These are phyloP conservation scores for Dillenia suffruticosa DNA, from an alignment of 164 flowering plant species.

Conservation along the genomic window DNA sequence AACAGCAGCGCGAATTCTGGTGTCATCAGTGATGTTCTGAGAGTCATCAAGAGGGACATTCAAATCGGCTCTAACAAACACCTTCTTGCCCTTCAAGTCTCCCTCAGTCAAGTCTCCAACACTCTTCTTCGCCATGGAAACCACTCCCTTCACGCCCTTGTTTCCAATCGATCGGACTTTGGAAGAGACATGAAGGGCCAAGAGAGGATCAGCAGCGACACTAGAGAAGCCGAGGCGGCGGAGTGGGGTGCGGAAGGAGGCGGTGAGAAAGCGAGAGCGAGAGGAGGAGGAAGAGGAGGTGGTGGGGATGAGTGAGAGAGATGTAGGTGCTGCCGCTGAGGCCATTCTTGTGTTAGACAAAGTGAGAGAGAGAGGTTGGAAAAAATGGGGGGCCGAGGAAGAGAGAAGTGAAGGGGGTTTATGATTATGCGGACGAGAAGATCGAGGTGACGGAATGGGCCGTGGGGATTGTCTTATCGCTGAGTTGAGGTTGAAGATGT, in stretches of 20 bases:
- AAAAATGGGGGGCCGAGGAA: neutral
- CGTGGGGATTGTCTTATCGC: conserved; percentile 48
- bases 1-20: conserved; percentile 68
- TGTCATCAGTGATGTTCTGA: conserved; percentile 74
- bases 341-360: conserved; percentile 31
- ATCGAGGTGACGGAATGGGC: conserved; percentile 17
- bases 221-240: conserved; percentile 50
- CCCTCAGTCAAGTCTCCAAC: conserved; percentile 60
- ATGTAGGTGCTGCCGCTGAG: conserved; percentile 45
- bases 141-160: conserved; percentile 31
- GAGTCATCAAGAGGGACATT: conserved; percentile 72
- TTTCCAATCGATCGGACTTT: conserved; percentile 15
- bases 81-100: conserved; percentile 79
- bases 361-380: neutral
- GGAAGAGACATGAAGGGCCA: conserved; percentile 34
- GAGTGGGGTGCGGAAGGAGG: conserved; percentile 28
- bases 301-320: conserved; percentile 35
- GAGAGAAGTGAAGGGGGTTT: no score
- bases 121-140: conserved; percentile 69
- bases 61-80: conserved; percentile 71
- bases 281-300: conserved; percentile 5
- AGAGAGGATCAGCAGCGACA: conserved; percentile 29
- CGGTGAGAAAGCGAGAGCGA: conserved; percentile 4
- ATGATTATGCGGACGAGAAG: conserved; percentile 27
- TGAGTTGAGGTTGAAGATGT: conserved; percentile 49